These are phyloP conservation scores for Candida sp. DNA, from an alignment of 1,139 yeast species.

Conservation along the genomic window DNA sequence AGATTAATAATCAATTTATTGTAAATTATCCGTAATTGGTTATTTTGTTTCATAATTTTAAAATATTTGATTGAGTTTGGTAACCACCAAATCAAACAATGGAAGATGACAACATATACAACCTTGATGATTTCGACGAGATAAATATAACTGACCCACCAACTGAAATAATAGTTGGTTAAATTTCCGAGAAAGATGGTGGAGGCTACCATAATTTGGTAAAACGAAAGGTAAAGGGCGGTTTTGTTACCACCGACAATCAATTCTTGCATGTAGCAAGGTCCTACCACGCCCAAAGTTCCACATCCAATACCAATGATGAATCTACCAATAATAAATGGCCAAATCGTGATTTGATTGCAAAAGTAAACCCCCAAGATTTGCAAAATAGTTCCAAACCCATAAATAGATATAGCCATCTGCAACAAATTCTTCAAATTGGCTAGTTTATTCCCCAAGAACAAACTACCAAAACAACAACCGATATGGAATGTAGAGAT, in stretches of 20 bases:
- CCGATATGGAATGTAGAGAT: conserved; percentile 28
- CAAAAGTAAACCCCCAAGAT: conserved; percentile 5
- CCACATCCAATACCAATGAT: conserved; percentile 26
- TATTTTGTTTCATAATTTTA: neutral
- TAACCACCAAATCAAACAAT: conserved; percentile 6
- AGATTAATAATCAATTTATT: neutral
- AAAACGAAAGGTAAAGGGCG: conserved; percentile 18
- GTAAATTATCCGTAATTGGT: neutral
- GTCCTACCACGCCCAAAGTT: conserved; percentile 21
- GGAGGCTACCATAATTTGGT: conserved; percentile 20
- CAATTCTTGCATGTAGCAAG: conserved; percentile 22
- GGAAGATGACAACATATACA: conserved; percentile 6
- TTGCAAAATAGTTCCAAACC: conserved; percentile 15
- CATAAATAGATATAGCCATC: conserved; percentile 9
- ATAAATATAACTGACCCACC: conserved; percentile 4
- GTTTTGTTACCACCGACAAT: conserved; percentile 11
- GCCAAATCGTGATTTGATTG: conserved; percentile 7
- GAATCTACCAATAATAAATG: conserved; percentile 18
- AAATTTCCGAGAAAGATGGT: conserved; percentile 20
- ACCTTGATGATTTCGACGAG: conserved; percentile 6
- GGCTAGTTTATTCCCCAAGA: conserved; percentile 8
- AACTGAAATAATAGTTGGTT: conserved; percentile 5
- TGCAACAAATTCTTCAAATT: conserved; percentile 7
- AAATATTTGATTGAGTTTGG: conserved; percentile 11
- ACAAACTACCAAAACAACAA: conserved; percentile 22